Evolutionary conservation across 352 stramenopile species (phyloP), one percentile per base, ranked within the genome.

Genomic region (Bremia lactucae): DNA sequence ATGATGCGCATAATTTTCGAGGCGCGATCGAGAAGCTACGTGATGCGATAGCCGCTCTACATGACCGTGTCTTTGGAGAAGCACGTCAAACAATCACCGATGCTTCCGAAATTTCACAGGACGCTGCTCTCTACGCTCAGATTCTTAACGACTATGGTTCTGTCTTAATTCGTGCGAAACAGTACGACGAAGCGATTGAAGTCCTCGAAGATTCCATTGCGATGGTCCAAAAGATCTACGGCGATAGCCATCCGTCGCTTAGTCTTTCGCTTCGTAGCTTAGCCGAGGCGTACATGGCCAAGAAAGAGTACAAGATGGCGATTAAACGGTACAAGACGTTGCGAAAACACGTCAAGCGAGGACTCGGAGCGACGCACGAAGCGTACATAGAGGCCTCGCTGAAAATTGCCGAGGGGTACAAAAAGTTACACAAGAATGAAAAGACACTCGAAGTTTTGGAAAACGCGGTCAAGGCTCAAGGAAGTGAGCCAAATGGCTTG

Each of bases 91-190:
- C 33, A 0, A 54, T 87, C 21, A 81, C 56, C n/a, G 71, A 84
- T 29, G 51, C 62, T 11, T 45, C 52, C 24, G 72, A 85, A 10
- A 59, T 78, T 10, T 77, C 74, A 1, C 65, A 78, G 54, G 80
- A 92, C 42, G 80, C 80, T 4, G 62, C 75, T 22, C 52, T 87
- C 25, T 83, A 88, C 43, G 65, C 73, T 8, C 80, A 92, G 48
- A 59, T 88, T 34, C 65, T 92, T 34, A 83, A 68, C 31, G 80
- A 92, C 49, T 87, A 88, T 29, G 80, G 80, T 8, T 74, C 70
- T 4, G 68, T 88, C 11, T 50, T 92, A 4, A 76, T 83, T 29
- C 72, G 75, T 41, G 62, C 72, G 26, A 71, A 87, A 33, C 62
- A 87, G 25, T 80, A 74, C 40, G 74, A 85, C 31, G 72, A 89